Base-by-base conservation (phyloP, 495 filamentous ascomycete species). In the Tuber magnatum region DNA sequence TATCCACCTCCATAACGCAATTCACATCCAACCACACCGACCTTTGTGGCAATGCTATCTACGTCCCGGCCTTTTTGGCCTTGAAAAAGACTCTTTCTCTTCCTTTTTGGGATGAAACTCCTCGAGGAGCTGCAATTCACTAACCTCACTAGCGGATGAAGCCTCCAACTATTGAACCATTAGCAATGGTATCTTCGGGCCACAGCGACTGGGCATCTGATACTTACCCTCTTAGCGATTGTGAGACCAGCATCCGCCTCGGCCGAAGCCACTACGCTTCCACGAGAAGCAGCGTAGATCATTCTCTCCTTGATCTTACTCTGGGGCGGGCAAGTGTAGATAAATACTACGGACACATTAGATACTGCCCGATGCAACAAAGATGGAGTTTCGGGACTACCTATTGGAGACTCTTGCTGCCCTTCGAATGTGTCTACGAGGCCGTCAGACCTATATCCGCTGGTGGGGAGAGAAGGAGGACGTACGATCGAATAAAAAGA, bases 241-340 rank as follows among this genome's bases (percentile, higher is more conserved):
- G 88, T 86, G 73, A 97, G 83, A 8, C 92, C 92, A 24, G 90
- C 90, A 77, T 92, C 89, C 56, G 86, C 86, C 76, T 88, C 87
- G 22, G 92, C 93, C 43, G 93, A 81, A 24, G 85, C 82, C 65
- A 96, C 85, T 10, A 93, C 92, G 14, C 68, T 70, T 48, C 88
- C 88, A 43, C 88, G 87, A 81, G 93, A 92, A 78, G 92, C 92
- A 44, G 96, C 93, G 83, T 97, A 97, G 78, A 98, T 85, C 95
- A 99, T 99, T 71, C 93, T 89, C 83, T 93, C 93, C 84, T 93
- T 97, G 85, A 98, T 92, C 78, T 91, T 92, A 0, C 90, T 89
- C 6, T 85, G 88, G 4, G 88, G 86, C 6, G 95, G 95, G 81
- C 94, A 97, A 10, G 94, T 97, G 84, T 97, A 98, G 81, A 98